These are phyloP conservation scores for Acarospora socialis DNA, from an alignment of 2,329 filamentous ascomycete species.

Conservation along the genomic window DNA sequence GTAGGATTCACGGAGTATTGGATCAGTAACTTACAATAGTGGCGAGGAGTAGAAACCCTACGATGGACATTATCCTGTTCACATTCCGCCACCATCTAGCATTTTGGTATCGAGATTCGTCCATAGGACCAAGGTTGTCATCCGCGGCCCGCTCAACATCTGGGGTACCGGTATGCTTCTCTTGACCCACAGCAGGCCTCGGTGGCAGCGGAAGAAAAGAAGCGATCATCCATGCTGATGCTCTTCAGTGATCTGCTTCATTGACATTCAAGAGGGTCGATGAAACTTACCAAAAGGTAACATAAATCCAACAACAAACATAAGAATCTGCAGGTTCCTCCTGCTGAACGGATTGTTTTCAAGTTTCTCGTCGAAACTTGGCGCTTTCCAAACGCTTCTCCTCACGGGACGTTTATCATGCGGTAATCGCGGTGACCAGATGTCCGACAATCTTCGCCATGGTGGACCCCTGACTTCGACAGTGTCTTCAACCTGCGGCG, in stretches of 20 bases:
- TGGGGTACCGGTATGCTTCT: constrained; percentile 27
- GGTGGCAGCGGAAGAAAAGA: constrained; percentile 58
- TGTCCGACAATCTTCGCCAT: constrained; percentile 41
- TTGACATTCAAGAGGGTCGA: constrained; percentile 5
- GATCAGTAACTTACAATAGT: constrained; percentile 38
- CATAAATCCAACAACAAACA: constrained; percentile 65
- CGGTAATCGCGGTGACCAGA: constrained; percentile 62
- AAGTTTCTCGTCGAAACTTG: constrained; percentile 50
- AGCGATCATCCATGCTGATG: constrained; percentile 62
- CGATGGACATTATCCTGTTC: constrained; percentile 45
- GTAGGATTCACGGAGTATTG: no score
- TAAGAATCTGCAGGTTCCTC: constrained; percentile 58
- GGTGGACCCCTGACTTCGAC: constrained; percentile 12
- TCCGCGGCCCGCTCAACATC: constrained; percentile 31
- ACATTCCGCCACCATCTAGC: constrained; percentile 51
- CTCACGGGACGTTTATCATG: constrained; percentile 42
- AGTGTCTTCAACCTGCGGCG: constrained; percentile 20
- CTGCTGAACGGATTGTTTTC: constrained; percentile 48
- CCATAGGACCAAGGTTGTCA: constrained; percentile 29
- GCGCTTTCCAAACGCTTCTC: constrained; percentile 55
- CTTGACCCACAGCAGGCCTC: constrained; percentile 38
- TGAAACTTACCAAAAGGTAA: constrained; percentile 51
- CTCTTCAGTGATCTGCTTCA: no score
- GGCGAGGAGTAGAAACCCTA: constrained; percentile 41
- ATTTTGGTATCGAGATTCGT: constrained; percentile 40